phyloP scores from a whole-genome alignment of 768 basidiomycete genomes.

The Termitomyces sp. region DNA sequence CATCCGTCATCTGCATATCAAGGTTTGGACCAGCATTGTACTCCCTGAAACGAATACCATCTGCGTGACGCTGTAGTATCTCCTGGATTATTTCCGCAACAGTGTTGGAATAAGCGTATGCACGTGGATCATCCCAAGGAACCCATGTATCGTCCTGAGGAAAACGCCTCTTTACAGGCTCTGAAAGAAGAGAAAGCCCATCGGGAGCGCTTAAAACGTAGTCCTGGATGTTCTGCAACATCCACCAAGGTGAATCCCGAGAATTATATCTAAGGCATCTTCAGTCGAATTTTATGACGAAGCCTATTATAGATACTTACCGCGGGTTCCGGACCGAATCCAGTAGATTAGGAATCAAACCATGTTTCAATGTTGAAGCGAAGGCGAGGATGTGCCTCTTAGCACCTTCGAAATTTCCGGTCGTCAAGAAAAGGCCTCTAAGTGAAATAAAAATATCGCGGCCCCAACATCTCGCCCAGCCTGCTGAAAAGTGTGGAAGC shows the following conservation, averaged over 20 bases:
- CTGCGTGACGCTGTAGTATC: slow-evolving; percentile 88
- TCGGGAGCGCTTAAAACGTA: slow-evolving; percentile 82
- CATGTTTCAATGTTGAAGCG: slow-evolving; percentile 90
- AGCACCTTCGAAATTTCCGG: slow-evolving; percentile 83
- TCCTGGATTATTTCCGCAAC: slow-evolving; percentile 97
- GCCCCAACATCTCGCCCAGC: slow-evolving; percentile 98
- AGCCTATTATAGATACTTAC: slow-evolving; percentile 29
- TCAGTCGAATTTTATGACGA: neutral
- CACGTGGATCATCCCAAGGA: slow-evolving; percentile 78
- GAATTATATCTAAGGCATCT: slow-evolving; percentile 71
- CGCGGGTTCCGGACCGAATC: slow-evolving; percentile 85
- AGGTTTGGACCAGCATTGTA: slow-evolving; percentile 95
- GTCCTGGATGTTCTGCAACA: slow-evolving; percentile 97
- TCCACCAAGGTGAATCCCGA: slow-evolving; percentile 99
- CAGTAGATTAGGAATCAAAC: slow-evolving; percentile 91
- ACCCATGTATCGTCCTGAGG: slow-evolving; percentile 94
- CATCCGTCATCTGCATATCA: slow-evolving; percentile 94
- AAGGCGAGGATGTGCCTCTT: slow-evolving; percentile 90
- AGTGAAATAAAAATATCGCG: slow-evolving; percentile 92
- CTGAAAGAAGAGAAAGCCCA: slow-evolving; percentile 73
- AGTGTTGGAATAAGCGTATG: slow-evolving; percentile 77
- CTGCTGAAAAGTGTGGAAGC: slow-evolving; percentile 86
- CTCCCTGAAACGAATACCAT: slow-evolving; percentile 91
- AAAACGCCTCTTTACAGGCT: slow-evolving; percentile 88
- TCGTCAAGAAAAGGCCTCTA: slow-evolving; percentile 89